Evolutionary conservation across 2,329 filamentous ascomycete species (phyloP).

Genomic region (Zasmidium angulare): DNA sequence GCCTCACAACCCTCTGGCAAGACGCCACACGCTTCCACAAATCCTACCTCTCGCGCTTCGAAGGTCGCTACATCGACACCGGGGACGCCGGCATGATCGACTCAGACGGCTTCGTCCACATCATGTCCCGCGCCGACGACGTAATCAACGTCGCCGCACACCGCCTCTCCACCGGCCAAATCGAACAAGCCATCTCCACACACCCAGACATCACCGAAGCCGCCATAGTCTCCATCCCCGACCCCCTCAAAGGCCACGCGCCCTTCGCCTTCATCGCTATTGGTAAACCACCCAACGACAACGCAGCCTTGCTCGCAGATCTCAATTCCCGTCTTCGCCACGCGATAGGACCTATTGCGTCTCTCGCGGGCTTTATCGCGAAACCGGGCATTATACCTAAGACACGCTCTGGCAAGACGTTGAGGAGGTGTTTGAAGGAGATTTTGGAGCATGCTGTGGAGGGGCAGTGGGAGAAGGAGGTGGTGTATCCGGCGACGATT

Average conservation of each 20-base stretch:
- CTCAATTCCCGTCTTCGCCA: slow-evolving; percentile 71
- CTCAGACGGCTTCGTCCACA: slow-evolving; percentile 59
- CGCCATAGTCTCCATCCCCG: slow-evolving; percentile 82
- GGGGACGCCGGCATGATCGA: slow-evolving; percentile 89
- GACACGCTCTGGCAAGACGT: slow-evolving; percentile 87
- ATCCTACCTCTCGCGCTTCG: slow-evolving; percentile 79
- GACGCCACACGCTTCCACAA: slow-evolving; percentile 84
- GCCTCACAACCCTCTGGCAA: slow-evolving; percentile 80
- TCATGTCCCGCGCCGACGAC: slow-evolving; percentile 71
- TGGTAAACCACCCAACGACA: slow-evolving; percentile 48
- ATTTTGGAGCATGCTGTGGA: slow-evolving; percentile 78
- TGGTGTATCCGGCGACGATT: slow-evolving; percentile 78
- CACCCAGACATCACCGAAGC: slow-evolving; percentile 79
- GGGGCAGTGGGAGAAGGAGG: slow-evolving; percentile 69
- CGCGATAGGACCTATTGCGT: slow-evolving; percentile 85
- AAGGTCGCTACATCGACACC: slow-evolving; percentile 82
- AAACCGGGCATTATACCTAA: slow-evolving; percentile 86
- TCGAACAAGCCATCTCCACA: slow-evolving; percentile 86
- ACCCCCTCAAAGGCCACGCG: slow-evolving; percentile 82
- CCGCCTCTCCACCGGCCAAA: slow-evolving; percentile 80
- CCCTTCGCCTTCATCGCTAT: slow-evolving; percentile 84
- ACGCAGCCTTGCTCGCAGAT: slow-evolving; percentile 54
- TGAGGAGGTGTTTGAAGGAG: slow-evolving; percentile 78
- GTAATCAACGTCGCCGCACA: slow-evolving; percentile 96
- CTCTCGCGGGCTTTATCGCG: slow-evolving; percentile 80